Conservation (phyloP, 371 early-diverging fungal species). For the Apophysomyces elegans region DNA sequence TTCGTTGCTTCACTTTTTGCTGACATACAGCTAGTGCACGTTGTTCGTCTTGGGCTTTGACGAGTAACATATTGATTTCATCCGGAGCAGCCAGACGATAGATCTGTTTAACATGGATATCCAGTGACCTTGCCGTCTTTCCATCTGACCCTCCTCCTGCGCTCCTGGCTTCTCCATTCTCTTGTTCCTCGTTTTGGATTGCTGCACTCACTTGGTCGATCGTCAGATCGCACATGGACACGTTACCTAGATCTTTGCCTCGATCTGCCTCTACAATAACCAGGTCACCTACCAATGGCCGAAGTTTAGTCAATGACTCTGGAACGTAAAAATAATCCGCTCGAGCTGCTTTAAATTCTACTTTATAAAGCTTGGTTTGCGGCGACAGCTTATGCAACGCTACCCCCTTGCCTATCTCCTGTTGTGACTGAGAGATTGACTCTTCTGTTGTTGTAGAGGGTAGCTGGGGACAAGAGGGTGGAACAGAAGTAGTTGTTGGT, state of each 20-base stretch:
- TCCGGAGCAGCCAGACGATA: slow-evolving; percentile 80
- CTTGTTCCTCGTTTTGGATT: slow-evolving; percentile 16
- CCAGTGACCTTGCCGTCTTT: neutral
- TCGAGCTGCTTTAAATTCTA: slow-evolving; percentile 89
- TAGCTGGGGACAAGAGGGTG: slow-evolving; percentile 1
- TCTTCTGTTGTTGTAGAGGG: neutral
- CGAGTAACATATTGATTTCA: slow-evolving; percentile 73
- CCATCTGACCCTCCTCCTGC: too few relatives aligned
- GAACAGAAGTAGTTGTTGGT: neutral
- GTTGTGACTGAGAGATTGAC: neutral
- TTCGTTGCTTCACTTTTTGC: slow-evolving; percentile 82
- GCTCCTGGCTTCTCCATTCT: slow-evolving; percentile 25
- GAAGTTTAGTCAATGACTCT: slow-evolving; percentile 36
- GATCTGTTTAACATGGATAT: slow-evolving; percentile 78
- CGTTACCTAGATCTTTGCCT: slow-evolving; percentile 92
- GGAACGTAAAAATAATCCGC: slow-evolving; percentile 76
- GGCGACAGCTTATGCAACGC: slow-evolving; percentile 40
- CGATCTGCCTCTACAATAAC: slow-evolving; percentile 97
- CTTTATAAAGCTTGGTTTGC: slow-evolving; percentile 63
- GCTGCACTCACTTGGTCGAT: slow-evolving; percentile 51
- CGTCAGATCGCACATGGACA: slow-evolving; percentile 68
- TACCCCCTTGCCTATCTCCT: slow-evolving; percentile 45
- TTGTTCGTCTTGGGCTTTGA: slow-evolving; percentile 87
- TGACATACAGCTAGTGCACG: slow-evolving; percentile 88
- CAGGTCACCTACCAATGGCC: slow-evolving; percentile 70